Evolutionary conservation across 2,329 filamentous ascomycete genomes (phyloP), one percentile per base, ranked within the genome.

Genomic region (Verticillium nubilum): DNA sequence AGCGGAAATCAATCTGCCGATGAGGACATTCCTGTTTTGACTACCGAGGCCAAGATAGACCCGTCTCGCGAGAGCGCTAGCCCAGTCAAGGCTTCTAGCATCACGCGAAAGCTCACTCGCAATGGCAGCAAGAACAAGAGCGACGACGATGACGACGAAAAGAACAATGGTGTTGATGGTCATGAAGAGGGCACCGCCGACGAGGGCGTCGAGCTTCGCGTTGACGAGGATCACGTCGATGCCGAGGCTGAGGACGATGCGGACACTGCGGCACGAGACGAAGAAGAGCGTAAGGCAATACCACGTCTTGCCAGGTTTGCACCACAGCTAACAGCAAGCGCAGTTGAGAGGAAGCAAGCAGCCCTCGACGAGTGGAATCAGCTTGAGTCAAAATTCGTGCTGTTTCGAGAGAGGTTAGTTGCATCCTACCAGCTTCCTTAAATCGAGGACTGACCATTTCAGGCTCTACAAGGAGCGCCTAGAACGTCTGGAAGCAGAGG

Each of bases 381-480:
- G 19, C 89, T 99, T 52, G 94, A 98, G 71, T 89, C 89, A 72
- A 91, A 95, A 70, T 99, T 99, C 75, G 86, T 88, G 61, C 84
- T 89, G 19, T 91, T 98, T 69, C 86, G 92, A 68, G 92, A 92
- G 64, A 88, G 86, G 88, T 90, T 71, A 67, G 81, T 74, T 31
- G 10, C 37, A 23, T 33, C 29, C 13, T 29, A 26, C 12, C 10
- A 15, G 12, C 25, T 26, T 27, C 4, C 3, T 58, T 42, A 15
- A 27, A 5, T n/a, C 33, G 59, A 19, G 26, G 7, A 50, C 29
- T 27, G 52, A 53, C 58, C 31, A 65, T 71, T 61, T 9, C 67
- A 96, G 92, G 65, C 83, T 97, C 50, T 95, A 93, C 73, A 91
- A 95, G 69, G 94, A 98, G 73, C 86, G 92, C 63, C 83, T 99